A percentile compares a stretch with the other conserved stretches of the same genome.
Conservation (phyloP, 257 asterid species). For the Rhazya stricta region DNA sequence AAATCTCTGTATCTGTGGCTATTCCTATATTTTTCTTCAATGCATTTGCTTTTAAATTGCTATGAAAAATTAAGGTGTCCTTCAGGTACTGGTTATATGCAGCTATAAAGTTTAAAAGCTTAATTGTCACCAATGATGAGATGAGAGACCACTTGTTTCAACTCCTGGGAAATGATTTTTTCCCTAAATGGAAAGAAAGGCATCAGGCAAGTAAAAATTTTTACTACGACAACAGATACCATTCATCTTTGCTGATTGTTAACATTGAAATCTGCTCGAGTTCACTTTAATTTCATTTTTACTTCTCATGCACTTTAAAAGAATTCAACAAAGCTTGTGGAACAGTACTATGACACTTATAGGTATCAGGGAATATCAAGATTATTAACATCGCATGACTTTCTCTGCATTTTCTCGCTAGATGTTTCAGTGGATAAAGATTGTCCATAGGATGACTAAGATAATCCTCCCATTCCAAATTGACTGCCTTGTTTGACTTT, state of each 20-base stretch:
- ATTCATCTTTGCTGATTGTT: background rate
- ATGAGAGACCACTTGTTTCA: slow-evolving; percentile 93
- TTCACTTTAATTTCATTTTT: background rate
- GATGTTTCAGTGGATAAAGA: background rate
- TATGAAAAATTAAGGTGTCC: slow-evolving; percentile 19
- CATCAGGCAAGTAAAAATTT: slow-evolving; percentile 57
- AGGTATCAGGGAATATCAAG: background rate
- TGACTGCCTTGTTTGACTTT: background rate
- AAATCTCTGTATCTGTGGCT: background rate
- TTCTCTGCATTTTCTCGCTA: background rate
- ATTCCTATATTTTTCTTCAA: background rate
- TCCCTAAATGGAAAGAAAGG: slow-evolving; percentile 92
- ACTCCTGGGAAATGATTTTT: slow-evolving; percentile 79
- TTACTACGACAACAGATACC: background rate
- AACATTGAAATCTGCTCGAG: background rate
- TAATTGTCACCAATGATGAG: slow-evolving; percentile 82
- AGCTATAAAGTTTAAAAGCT: slow-evolving; percentile 68
- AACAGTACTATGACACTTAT: background rate
- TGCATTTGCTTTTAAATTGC: slow-evolving; percentile 14
- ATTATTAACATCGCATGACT: background rate
- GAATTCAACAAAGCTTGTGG: background rate
- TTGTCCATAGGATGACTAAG: background rate
- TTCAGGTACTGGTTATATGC: slow-evolving; percentile 96
- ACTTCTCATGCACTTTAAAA: background rate
- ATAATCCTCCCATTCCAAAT: background rate